Base-by-base conservation (phyloP, 768 basidiomycete genomes). In the Mycena polygramma region DNA sequence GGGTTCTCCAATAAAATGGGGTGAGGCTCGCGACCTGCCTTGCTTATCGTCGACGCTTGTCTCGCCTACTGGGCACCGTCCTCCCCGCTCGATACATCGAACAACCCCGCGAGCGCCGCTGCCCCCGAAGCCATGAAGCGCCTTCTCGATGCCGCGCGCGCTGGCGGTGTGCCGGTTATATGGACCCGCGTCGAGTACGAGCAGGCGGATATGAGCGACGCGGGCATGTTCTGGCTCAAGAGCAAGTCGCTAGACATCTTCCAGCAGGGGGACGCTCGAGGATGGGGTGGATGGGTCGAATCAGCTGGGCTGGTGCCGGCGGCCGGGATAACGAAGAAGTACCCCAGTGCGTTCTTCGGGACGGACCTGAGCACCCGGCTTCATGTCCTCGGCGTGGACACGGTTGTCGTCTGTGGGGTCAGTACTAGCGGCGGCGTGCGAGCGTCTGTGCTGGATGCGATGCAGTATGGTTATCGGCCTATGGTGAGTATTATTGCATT, bases 341-440 rank as follows among this genome's bases (percentile, higher is more conserved):
- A 70, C 35, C 63, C 69, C 0, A 70, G 69, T 57, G 69, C 69
- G 20, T 70, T 70, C 57, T 70, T 70, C 22, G 63, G 69, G 2
- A 70, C 69, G 20, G 63, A 63, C 17, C 39, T 70, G 35, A 37
- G 39, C 17, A 51, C 55, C 17, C 51, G 63, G 4, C 57, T 70
- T 7, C 53, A 66, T 24, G 55, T 57, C 24, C 4, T 71, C 19
- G 52, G 59, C 13, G 64, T 66, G 26, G 65, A 71, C 58, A 71
- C 69, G 26, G 26, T 71, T 30, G 65, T 71, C 8, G 48, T 71
- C 15, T 71, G 69, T 37, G 69, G 69, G 43, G 69, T 66, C 57
- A 66, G 64, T 35, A 71, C 69, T 17, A 71, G 69, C 54, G 69
- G 69, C 17, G 66, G 64, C 45, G 69, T 71, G 43, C 30, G 69